Conservation (phyloP, 148 eudicot species). For the Pouteria glomerata region DNA sequence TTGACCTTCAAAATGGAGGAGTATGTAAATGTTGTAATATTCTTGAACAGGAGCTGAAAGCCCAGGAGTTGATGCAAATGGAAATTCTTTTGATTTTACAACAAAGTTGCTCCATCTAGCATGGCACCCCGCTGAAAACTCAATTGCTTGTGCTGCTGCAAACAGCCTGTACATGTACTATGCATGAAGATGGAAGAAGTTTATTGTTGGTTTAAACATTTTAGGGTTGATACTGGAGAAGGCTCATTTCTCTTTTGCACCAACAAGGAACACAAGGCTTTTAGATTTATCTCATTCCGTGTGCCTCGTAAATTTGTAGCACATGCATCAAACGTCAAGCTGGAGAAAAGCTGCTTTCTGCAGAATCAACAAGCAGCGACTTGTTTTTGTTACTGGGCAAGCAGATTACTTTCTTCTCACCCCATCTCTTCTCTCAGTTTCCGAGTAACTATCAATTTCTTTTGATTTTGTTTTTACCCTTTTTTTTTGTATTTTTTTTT, state of each 20-base stretch:
- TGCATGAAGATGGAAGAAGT: slow-evolving; percentile 34
- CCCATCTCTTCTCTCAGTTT: background rate
- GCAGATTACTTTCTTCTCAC: background rate
- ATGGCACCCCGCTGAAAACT: slow-evolving; percentile 72
- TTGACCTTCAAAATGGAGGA: background rate
- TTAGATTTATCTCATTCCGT: slow-evolving; percentile 9
- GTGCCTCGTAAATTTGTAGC: slow-evolving; percentile 15
- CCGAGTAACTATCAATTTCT: slow-evolving; percentile 14
- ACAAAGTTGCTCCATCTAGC: slow-evolving; percentile 73
- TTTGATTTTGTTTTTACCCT: slow-evolving; percentile 18
- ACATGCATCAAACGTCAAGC: background rate
- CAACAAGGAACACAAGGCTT: slow-evolving; percentile 17
- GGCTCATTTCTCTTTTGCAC: slow-evolving; percentile 7
- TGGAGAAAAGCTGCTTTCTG: background rate
- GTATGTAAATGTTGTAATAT: background rate
- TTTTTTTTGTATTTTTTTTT: too few species aligned
- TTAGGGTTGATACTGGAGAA: slow-evolving; percentile 29
- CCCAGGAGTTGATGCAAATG: slow-evolving; percentile 55
- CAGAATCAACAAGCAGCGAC: slow-evolving; percentile 7
- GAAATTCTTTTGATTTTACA: slow-evolving; percentile 67
- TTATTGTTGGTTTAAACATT: slow-evolving; percentile 10
- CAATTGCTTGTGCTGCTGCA: slow-evolving; percentile 80
- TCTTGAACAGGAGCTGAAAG: slow-evolving; percentile 46
- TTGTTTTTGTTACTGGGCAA: slow-evolving; percentile 5
- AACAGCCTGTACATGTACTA: slow-evolving; percentile 84